phyloP scores from a whole-genome alignment of 805 yeast species.

The Candida cerambycidarum region DNA sequence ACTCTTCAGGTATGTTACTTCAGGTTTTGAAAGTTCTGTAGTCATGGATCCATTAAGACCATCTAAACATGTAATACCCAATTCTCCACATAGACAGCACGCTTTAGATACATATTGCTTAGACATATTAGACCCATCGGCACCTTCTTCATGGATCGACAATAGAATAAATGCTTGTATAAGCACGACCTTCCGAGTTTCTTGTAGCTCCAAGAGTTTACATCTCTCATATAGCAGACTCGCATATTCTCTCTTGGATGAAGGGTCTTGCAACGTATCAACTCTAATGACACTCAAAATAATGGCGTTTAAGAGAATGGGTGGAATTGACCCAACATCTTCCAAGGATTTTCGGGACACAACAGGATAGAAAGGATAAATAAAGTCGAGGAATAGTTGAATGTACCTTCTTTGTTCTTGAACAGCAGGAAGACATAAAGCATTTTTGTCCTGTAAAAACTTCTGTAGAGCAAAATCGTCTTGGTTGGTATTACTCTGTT shows the following conservation, averaged over 20 bases:
- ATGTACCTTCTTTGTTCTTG: constrained; percentile 21
- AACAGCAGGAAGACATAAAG: constrained; percentile 21
- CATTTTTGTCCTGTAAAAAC: constrained; percentile 22
- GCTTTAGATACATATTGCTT: constrained; percentile 24
- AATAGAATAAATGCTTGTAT: constrained; percentile 25
- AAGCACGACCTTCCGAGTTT: constrained; percentile 24
- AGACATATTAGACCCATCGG: constrained; percentile 24
- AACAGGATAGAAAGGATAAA: constrained; percentile 29
- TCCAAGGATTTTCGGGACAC: constrained; percentile 21
- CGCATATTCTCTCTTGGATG: constrained; percentile 19
- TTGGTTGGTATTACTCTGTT: constrained; percentile 15
- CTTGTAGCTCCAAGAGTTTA: constrained; percentile 22
- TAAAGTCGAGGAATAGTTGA: constrained; percentile 19
- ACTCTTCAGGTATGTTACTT: neutral
- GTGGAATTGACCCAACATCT: constrained; percentile 17
- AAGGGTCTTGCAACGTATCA: constrained; percentile 14
- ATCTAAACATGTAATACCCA: constrained; percentile 25
- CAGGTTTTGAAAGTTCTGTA: neutral
- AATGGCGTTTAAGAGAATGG: constrained; percentile 27
- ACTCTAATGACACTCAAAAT: constrained; percentile 22
- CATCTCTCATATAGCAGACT: constrained; percentile 22
- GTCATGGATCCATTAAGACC: neutral
- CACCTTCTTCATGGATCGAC: constrained; percentile 28
- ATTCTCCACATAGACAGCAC: constrained; percentile 22
- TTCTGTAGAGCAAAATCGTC: constrained; percentile 17